A percentile compares a stretch with the other conserved stretches of the same genome.
Evolutionary conservation across 805 yeast species (phyloP).

Genomic region (Myxozyma sirexii): DNA sequence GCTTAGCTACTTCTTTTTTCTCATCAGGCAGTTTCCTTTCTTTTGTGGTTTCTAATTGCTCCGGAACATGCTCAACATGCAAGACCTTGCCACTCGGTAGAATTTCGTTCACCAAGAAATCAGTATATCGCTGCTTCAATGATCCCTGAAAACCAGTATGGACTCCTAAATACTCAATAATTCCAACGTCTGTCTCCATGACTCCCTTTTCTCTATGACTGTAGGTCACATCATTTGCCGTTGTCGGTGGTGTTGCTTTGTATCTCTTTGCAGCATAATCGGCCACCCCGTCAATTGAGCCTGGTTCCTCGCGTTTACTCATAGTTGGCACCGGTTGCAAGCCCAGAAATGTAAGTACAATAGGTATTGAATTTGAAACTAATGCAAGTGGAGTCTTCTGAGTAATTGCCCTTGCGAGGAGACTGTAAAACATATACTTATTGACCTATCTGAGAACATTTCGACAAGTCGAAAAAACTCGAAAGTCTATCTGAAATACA

Average conservation of each 20-base stretch:
- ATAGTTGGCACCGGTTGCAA: background rate
- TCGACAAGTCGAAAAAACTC: no score
- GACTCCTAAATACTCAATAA: constrained; percentile 64
- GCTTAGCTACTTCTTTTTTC: constrained; percentile 39
- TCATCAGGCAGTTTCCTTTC: constrained; percentile 49
- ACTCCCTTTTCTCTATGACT: constrained; percentile 70
- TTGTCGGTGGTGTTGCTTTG: background rate
- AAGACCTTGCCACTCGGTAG: constrained; percentile 67
- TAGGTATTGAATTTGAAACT: no score
- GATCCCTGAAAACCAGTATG: constrained; percentile 72
- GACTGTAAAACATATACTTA: no score
- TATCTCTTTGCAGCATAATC: background rate
- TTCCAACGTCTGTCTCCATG: constrained; percentile 83
- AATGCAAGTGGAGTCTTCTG: no score
- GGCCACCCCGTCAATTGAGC: background rate
- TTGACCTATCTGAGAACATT: no score
- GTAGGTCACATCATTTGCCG: constrained; percentile 49
- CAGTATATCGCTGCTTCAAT: constrained; percentile 80
- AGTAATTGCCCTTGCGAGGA: no score
- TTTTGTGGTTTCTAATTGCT: constrained; percentile 49
- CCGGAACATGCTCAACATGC: constrained; percentile 76
- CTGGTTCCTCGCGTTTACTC: constrained; percentile 7
- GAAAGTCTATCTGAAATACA: background rate
- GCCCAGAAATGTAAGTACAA: background rate
- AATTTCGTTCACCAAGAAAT: constrained; percentile 91